Conservation (phyloP, 306 rosid genomes). For the Trifolium subterraneum region DNA sequence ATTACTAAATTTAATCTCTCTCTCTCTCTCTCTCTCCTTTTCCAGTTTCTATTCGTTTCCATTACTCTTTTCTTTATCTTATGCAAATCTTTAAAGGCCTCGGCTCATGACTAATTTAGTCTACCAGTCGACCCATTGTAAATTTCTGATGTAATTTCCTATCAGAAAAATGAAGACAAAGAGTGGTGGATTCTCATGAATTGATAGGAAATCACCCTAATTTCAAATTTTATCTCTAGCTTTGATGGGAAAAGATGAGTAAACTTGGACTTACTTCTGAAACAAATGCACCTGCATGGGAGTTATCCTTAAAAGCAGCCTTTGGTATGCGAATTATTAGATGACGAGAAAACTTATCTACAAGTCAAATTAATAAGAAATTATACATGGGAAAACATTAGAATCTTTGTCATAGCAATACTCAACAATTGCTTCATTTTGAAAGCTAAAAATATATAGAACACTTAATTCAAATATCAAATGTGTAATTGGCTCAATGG, state of each 20-base stretch:
- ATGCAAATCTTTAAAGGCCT: not conserved
- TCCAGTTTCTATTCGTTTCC: not conserved
- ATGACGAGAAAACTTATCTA: constrained; percentile 95
- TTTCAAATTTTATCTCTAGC: constrained; percentile 19
- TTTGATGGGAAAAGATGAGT: constrained; percentile 21
- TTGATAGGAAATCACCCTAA: constrained; percentile 23
- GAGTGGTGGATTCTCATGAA: constrained; percentile 24
- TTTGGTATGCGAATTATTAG: constrained; percentile 74
- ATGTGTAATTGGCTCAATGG: constrained; percentile 8
- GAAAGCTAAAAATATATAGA: not conserved
- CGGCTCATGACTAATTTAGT: no score
- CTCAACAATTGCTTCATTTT: not conserved
- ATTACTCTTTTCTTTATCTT: not conserved
- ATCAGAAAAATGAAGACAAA: not conserved
- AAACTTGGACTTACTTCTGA: constrained; percentile 72
- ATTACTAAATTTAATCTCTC: constrained; percentile 2
- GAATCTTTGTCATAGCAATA: constrained; percentile 3
- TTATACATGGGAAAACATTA: constrained; percentile 24
- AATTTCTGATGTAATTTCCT: not conserved
- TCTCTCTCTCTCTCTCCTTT: not conserved
- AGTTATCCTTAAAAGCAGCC: constrained; percentile 89
- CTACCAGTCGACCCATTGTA: not conserved
- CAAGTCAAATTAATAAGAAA: constrained; percentile 40
- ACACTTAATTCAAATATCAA: constrained; percentile 3
- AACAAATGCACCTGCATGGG: constrained; percentile 91